Percentiles rank a stretch among this genome's conserved stretches.
phyloP scores from a whole-genome alignment of 768 basidiomycete genomes.

The Crepidotus variabilis region DNA sequence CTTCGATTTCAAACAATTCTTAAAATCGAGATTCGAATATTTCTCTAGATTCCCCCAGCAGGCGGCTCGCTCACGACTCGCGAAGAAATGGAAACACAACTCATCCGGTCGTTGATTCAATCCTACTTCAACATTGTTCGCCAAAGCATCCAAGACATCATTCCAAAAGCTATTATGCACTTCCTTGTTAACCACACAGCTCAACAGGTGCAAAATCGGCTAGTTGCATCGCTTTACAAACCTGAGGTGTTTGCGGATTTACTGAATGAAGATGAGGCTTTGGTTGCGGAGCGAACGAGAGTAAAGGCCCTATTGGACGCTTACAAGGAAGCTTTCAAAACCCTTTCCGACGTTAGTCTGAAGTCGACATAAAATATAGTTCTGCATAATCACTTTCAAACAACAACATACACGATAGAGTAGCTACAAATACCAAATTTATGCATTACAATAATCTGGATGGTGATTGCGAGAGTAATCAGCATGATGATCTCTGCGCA shows the following conservation, averaged over 20 bases:
- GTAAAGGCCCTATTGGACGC: constrained; percentile 95
- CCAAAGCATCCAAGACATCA: constrained; percentile 93
- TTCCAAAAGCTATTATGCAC: constrained; percentile 99
- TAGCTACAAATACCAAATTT: background rate
- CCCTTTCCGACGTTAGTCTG: constrained; percentile 75
- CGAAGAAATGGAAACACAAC: constrained; percentile 95
- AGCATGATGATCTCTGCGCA: too few relatives aligned
- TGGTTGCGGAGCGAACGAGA: constrained; percentile 89
- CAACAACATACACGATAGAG: background rate
- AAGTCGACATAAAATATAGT: constrained; percentile 46
- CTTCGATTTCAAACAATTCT: constrained; percentile 1
- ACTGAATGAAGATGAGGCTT: constrained; percentile 91
- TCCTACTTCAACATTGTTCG: constrained; percentile 96
- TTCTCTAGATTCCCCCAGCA: constrained; percentile 53
- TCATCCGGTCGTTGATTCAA: constrained; percentile 92
- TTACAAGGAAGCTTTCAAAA: constrained; percentile 93
- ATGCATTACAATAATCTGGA: too few relatives aligned
- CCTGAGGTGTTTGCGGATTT: constrained; percentile 89
- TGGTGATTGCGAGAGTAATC: too few relatives aligned
- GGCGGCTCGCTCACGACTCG: constrained; percentile 64
- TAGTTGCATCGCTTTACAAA: constrained; percentile 94
- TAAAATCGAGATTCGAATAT: background rate
- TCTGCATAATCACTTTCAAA: background rate
- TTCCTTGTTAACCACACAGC: constrained; percentile 95
- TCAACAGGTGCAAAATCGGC: constrained; percentile 92